Conservation (phyloP, 2,329 filamentous ascomycete genomes). For the Aspergillus clavatus region DNA sequence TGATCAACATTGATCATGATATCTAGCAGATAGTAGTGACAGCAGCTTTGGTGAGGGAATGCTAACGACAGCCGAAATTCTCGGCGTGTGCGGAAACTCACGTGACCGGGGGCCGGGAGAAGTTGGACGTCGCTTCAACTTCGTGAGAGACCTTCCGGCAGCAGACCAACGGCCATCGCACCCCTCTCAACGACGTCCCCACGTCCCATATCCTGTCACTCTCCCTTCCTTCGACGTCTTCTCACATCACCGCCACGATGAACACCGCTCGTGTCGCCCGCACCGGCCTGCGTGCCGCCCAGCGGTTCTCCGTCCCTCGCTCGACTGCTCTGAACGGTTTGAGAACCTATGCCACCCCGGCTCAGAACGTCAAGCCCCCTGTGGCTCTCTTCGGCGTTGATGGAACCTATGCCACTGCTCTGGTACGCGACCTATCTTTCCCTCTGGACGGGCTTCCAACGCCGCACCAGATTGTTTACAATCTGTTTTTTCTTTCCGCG, state of each 20-base stretch:
- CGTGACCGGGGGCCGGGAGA: constrained; percentile 25
- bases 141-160: constrained; percentile 10
- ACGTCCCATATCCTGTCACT: constrained; percentile 22
- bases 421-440: constrained; percentile 62
- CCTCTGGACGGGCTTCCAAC: not conserved
- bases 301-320: constrained; percentile 40
- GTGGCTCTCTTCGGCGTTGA: constrained; percentile 91
- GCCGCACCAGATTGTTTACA: not conserved
- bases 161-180: constrained; percentile 12
- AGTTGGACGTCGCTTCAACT: constrained; percentile 22
- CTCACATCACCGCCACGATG: constrained; percentile 41
- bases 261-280: constrained; percentile 53
- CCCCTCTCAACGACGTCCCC: constrained; percentile 23
- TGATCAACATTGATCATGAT: too few species aligned
- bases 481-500: not conserved
- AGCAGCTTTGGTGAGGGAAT: not conserved
- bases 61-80: constrained; percentile 15
- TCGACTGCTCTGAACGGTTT: constrained; percentile 42
- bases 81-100: constrained; percentile 25
- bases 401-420: constrained; percentile 95
- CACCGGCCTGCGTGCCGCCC: constrained; percentile 53
- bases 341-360: constrained; percentile 70
- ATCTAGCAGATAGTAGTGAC: too few species aligned
- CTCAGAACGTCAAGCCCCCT: constrained; percentile 72
- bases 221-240: constrained; percentile 20